These are phyloP conservation scores for Ceratocystis harringtonii DNA, from an alignment of 2,329 filamentous ascomycete genomes.

Conservation along the genomic window DNA sequence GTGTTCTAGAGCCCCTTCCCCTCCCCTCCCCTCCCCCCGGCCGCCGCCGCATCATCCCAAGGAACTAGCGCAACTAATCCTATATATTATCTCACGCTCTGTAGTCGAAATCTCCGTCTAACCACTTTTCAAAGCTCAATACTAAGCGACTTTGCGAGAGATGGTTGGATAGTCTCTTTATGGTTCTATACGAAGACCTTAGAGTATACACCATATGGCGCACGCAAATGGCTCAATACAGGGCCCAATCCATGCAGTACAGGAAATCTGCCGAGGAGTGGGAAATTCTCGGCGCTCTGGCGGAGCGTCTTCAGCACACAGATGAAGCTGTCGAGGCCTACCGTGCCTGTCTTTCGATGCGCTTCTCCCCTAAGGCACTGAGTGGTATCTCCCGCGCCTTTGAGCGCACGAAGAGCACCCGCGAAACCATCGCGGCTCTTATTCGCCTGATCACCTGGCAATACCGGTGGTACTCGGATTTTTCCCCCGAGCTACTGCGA, in stretches of 20 bases:
- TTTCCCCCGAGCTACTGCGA: conserved; percentile 79
- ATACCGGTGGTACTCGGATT: conserved; percentile 98
- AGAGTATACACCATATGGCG: conserved; percentile 99
- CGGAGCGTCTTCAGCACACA: conserved; percentile 79
- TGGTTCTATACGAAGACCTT: conserved; percentile 96
- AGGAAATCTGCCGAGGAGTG: conserved; percentile 95
- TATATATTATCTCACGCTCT: not conserved
- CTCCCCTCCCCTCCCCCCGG: not conserved
- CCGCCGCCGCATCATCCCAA: not conserved
- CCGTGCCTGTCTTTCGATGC: conserved; percentile 67
- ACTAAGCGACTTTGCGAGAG: conserved; percentile 95
- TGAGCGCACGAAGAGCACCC: conserved; percentile 61
- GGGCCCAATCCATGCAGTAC: conserved; percentile 85
- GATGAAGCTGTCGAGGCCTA: conserved; percentile 92
- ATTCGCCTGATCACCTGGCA: conserved; percentile 95
- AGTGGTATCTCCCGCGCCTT: conserved; percentile 68
- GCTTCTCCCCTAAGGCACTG: conserved; percentile 88
- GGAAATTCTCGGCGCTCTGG: conserved; percentile 90
- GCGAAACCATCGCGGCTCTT: conserved; percentile 68
- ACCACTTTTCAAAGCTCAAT: conserved; percentile 76
- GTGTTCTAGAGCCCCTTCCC: not conserved
- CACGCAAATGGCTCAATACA: conserved; percentile 91
- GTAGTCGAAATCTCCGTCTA: conserved; percentile 50
- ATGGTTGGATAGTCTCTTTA: conserved; percentile 97
- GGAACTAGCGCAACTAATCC: not conserved